Evolutionary conservation across 306 rosid species (phyloP), one percentile per base, ranked within the genome.

Genomic region (Vicia sativa): DNA sequence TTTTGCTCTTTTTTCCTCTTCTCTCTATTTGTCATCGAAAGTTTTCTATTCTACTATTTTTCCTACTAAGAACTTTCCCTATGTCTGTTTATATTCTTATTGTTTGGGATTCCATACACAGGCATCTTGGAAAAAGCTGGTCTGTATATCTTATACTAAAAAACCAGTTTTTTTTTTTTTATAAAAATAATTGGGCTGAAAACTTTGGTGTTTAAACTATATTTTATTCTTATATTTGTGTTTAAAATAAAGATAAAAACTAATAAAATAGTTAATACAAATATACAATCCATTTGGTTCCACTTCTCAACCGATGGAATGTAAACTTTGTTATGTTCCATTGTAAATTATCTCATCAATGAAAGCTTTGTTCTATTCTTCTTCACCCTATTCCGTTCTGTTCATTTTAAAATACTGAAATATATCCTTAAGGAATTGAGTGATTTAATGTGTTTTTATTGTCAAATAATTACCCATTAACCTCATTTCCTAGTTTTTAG

Each of bases 51-150:
- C 23, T 57, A 31, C 43, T 8, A 57, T 57, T 57, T 59, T 58
- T 59, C 23, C 45, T 59, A 2, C 18, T 34, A 59, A 34, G 65
- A 35, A 35, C 23, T 14, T 37, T 31, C 38, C 34, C n/a, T 14
- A 44, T 59, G 34, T 61, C 16, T 18, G 4, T 38, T 38, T 5
- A 21, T 61, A 18, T 59, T 59, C 16, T 61, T 38, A 37, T 60
- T 60, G 29, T 35, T 26, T 60, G 34, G 66, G 46, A 44, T 57
- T 29, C 13, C 16, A 26, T 44, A 28, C 52, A 48, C 59, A 46
- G 11, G 45, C 45, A 29, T 19, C 19, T 48, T 48, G 45, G 21
- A 37, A 34, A 11, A 41, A 18, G 19, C 8, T n/a, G 2, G 4
- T 65, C 56, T 65, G 56, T 26, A 44, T 65, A 44, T 45, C 12